Percentiles rank a stretch among this genome's conserved stretches.
Evolutionary conservation across 2,329 filamentous ascomycete species (phyloP).

Genomic region (Calonectria pauciramosa): DNA sequence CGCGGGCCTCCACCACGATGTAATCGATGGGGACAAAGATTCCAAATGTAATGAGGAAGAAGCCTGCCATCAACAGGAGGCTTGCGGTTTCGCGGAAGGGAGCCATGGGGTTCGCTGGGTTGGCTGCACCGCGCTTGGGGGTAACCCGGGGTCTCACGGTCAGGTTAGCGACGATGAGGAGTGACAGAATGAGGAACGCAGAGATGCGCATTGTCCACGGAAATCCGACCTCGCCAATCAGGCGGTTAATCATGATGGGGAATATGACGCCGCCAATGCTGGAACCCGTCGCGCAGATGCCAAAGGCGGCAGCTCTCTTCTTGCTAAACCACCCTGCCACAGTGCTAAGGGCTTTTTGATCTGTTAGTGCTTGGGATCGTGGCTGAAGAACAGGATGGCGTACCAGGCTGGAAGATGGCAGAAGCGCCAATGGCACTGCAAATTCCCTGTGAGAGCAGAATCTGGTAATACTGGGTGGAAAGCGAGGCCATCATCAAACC

Average conservation of each 20-base stretch:
- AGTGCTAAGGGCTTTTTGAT: slow-evolving; percentile 43
- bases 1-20: slow-evolving; percentile 50
- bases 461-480: slow-evolving; percentile 54
- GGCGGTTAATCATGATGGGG: slow-evolving; percentile 55
- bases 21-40: slow-evolving; percentile 56
- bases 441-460: slow-evolving; percentile 56
- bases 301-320: slow-evolving; percentile 52
- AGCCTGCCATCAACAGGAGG: slow-evolving; percentile 45
- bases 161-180: slow-evolving; percentile 49
- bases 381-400: neutral
- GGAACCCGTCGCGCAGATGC: slow-evolving; percentile 52
- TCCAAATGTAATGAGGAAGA: slow-evolving; percentile 52
- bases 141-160: slow-evolving; percentile 45
- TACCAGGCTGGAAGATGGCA: slow-evolving; percentile 50
- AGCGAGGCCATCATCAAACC: slow-evolving; percentile 75
- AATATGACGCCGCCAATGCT: slow-evolving; percentile 56
- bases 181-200: slow-evolving; percentile 53
- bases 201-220: slow-evolving; percentile 56
- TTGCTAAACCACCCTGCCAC: slow-evolving; percentile 51
- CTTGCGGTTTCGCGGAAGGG: slow-evolving; percentile 50
- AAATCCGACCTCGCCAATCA: slow-evolving; percentile 53
- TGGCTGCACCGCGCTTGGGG: slow-evolving; percentile 44
- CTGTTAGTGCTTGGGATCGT: neutral
- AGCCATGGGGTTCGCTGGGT: slow-evolving; percentile 45
- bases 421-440: slow-evolving; percentile 52